Evolutionary conservation across 371 early-diverging fungal species (phyloP).

Genomic region (Neoconidiobolus thromboides): DNA sequence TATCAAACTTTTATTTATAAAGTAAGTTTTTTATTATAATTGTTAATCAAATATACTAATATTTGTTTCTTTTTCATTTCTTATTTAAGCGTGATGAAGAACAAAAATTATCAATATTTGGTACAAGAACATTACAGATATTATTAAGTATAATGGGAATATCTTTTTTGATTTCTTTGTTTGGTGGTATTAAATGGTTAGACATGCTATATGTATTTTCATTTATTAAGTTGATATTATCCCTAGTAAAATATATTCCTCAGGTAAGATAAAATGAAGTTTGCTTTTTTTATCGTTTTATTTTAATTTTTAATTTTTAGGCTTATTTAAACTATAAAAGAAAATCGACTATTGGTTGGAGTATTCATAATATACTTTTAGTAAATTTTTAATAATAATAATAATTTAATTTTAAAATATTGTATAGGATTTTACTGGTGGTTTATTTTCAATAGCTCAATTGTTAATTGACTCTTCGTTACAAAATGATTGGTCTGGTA

Average conservation of each 20-base stretch:
- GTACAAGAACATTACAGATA: constrained; percentile 14
- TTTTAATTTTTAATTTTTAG: constrained; percentile 10
- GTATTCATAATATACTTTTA: constrained; percentile 71
- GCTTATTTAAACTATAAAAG: constrained; percentile 51
- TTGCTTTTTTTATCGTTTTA: not conserved
- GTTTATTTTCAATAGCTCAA: constrained; percentile 57
- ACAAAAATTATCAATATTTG: constrained; percentile 20
- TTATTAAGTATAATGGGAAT: constrained; percentile 18
- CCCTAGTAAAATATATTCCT: constrained; percentile 75
- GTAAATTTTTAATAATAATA: constrained; percentile 9
- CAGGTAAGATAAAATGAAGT: constrained; percentile 25
- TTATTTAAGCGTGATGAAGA: constrained; percentile 19
- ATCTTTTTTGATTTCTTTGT: constrained; percentile 15
- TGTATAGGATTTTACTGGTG: constrained; percentile 66
- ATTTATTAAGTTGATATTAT: constrained; percentile 54
- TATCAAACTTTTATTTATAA: constrained; percentile 56
- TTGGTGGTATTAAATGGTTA: constrained; percentile 23
- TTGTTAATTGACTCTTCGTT: constrained; percentile 52
- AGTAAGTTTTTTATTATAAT: constrained; percentile 16
- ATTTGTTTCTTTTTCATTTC: not conserved
- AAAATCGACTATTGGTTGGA: constrained; percentile 83
- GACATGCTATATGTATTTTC: constrained; percentile 56
- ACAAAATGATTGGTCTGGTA: constrained; percentile 43
- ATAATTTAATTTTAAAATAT: not conserved
- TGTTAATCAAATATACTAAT: not conserved